A percentile compares a stretch with the other conserved stretches of the same genome.
Conservation (phyloP, 768 basidiomycete genomes). For the Podaxis carcinomalis region DNA sequence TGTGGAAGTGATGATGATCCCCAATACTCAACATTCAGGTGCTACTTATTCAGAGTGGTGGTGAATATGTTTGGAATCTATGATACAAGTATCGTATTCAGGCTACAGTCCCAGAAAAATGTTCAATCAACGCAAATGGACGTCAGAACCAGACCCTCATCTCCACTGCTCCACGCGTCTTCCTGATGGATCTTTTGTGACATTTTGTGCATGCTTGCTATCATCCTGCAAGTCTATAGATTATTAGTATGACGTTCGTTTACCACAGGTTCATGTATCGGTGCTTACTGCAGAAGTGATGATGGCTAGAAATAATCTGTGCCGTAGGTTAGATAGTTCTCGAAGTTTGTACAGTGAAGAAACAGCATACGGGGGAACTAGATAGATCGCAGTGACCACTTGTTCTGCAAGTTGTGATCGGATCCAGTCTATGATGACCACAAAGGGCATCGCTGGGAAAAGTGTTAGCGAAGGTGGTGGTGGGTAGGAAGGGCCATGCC, state of each 20-base stretch:
- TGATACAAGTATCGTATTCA: no score
- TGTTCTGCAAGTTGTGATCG: background rate
- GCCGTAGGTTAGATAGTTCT: background rate
- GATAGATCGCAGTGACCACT: background rate
- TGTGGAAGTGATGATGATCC: no score
- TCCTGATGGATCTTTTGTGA: background rate
- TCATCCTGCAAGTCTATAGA: conserved; percentile 9
- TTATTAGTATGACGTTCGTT: no score
- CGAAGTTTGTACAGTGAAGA: background rate
- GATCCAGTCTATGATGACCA: background rate
- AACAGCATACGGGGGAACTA: conserved; percentile 11
- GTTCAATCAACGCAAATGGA: background rate
- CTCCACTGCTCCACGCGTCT: background rate
- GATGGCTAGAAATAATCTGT: conserved; percentile 6
- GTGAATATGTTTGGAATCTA: no score
- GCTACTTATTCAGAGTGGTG: no score
- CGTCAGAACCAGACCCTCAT: background rate
- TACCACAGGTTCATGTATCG: background rate
- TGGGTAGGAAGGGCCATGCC: background rate
- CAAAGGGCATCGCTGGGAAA: background rate
- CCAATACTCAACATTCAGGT: no score
- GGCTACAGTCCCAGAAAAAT: no score
- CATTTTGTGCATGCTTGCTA: conserved; percentile 10
- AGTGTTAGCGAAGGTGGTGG: background rate
- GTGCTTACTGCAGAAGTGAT: conserved; percentile 12